Evolutionary conservation across 2,329 filamentous ascomycete genomes (phyloP), one percentile per base, ranked within the genome.

Genomic region (Fusarium sp.): DNA sequence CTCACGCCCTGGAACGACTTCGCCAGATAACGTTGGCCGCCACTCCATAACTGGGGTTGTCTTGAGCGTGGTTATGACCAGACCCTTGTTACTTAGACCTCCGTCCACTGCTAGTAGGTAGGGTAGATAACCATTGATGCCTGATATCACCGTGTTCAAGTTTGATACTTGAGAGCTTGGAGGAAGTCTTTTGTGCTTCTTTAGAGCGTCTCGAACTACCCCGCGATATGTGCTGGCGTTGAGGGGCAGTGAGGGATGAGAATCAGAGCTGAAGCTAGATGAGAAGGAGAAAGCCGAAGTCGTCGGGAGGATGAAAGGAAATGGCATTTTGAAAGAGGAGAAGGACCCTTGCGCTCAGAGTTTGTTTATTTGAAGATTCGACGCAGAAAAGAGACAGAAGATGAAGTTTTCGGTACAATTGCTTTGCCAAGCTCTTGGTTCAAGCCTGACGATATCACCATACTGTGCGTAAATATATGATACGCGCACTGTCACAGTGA

Each of bases 241-340:
- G 73, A 95, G 88, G 24, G 94, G 93, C 41, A 99, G 86, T 1
- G 95, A 97, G 6, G 96, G 95, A 80, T 98, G 95, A 5, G 93
- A 93, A 69, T 90, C 88, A 75, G 92, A 95, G 73, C 83, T 87
- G 80, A 97, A 91, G 79, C 85, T 92, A 37, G 91, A 85, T 23
- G 92, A 91, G 77, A 97, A 95, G 53, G 92, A 91, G 76, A 97
- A 91, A 55, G 91, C 88, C 33, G 94, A 97, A 8, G 95, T 98
- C 2, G 95, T 98, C 3, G 96, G 94, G 31, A 98, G 88, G 13
- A 88, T 83, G 76, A 97, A 98, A 15, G 92, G 92, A 77, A 93
- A 98, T 31, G 95, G 94, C 96, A 98, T 98, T 41, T 74, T 82
- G 6, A 13, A 13, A 24, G 12, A 71, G 41, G n/a, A 21, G 35